Evolutionary conservation across 139 green algal genomes (phyloP).

Genomic region (Picochlorum sp.): DNA sequence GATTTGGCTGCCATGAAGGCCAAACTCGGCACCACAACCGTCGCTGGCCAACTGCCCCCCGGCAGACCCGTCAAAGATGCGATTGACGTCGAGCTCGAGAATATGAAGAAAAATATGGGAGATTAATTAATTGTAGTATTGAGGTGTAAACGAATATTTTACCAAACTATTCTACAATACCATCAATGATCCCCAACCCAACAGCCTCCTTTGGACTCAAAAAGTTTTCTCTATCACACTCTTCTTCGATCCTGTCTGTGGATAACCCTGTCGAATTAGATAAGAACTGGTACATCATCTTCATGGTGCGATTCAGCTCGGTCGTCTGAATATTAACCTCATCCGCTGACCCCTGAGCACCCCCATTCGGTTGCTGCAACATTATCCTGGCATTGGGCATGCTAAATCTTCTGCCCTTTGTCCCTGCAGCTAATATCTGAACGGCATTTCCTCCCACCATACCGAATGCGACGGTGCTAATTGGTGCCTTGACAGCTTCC

Average conservation of each 20-base stretch:
- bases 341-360: conserved; percentile 48
- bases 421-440: conserved; percentile 70
- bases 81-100: conserved; percentile 77
- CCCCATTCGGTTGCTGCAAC: conserved; percentile 85
- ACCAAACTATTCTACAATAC: conserved; percentile 13
- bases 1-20: conserved; percentile 81
- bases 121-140: conserved; percentile 7
- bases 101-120: conserved; percentile 36
- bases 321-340: conserved; percentile 60
- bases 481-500: conserved; percentile 54
- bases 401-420: conserved; percentile 78
- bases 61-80: conserved; percentile 53
- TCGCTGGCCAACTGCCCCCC: conserved; percentile 14
- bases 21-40: conserved; percentile 32
- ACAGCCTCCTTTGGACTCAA: conserved; percentile 65
- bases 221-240: conserved; percentile 79
- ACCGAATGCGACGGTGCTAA: conserved; percentile 75
- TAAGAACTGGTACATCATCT: conserved; percentile 56
- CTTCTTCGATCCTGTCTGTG: conserved; percentile 61
- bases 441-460: conserved; percentile 61
- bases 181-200: conserved; percentile 54
- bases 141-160: background rate
- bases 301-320: conserved; percentile 57
- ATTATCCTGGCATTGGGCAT: conserved; percentile 91
- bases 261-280: conserved; percentile 63